Evolutionary conservation across 1,284 basidiomycete species (phyloP).

Genomic region (Puccinia novopanici): DNA sequence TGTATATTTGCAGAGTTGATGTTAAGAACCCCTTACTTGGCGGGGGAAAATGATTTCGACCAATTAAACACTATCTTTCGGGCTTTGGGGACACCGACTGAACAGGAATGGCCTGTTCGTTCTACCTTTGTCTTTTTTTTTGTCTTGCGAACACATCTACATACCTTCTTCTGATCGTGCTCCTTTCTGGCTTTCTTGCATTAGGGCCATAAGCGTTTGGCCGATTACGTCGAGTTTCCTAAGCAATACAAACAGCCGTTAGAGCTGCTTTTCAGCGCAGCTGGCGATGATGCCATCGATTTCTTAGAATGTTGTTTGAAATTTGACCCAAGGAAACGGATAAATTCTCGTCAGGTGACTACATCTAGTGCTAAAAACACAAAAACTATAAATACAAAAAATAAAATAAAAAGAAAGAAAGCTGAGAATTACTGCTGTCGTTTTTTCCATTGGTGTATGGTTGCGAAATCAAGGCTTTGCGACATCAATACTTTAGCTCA

Average conservation of each 20-base stretch:
- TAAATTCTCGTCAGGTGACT: conserved; percentile 73
- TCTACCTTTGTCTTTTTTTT: not conserved
- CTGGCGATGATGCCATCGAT: conserved; percentile 81
- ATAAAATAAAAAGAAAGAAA: not conserved
- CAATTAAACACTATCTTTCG: conserved; percentile 92
- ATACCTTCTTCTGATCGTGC: not conserved
- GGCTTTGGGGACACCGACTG: conserved; percentile 90
- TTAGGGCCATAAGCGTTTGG: conserved; percentile 83
- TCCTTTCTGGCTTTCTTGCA: conserved; percentile 39
- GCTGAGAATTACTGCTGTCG: not conserved
- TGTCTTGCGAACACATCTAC: not conserved
- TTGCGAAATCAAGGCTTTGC: conserved; percentile 66
- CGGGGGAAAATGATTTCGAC: conserved; percentile 92
- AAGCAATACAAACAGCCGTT: conserved; percentile 79
- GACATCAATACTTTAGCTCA: conserved; percentile 75
- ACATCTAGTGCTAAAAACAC: conserved; percentile 39
- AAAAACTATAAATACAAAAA: not conserved
- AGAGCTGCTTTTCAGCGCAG: conserved; percentile 84
- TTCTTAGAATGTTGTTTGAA: conserved; percentile 75
- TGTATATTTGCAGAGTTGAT: conserved; percentile 95
- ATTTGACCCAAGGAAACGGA: conserved; percentile 82
- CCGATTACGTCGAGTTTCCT: conserved; percentile 80
- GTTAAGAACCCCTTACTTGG: conserved; percentile 86
- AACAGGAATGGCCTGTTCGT: conserved; percentile 89
- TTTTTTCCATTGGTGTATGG: not conserved